Base-by-base conservation (phyloP, 179 eudicot species). In the Corrigiola litoralis region DNA sequence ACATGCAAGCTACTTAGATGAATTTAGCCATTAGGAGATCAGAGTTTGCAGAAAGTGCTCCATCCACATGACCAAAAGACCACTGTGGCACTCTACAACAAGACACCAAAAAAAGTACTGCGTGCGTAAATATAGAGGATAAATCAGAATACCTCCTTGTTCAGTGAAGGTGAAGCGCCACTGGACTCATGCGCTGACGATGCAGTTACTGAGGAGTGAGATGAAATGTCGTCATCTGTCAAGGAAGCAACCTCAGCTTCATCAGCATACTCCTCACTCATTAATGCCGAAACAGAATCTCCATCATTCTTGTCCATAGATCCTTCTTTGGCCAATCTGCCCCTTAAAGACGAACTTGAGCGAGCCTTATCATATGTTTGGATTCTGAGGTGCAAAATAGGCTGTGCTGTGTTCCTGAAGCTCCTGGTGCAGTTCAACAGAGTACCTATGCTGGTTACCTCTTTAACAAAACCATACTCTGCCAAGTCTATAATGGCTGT, bases 401-500 rank as follows among this genome's bases (percentile, higher is more conserved):
- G 91, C 56, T 87, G 95, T 25, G 80, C 61, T 16, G 84, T 71
- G 69, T 86, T 87, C 66, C 94, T 74, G 69, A 81, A 83, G 54
- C 82, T 81, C 74, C 97, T 63, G 55, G 89, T 87, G 74, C 89
- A 88, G 51, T 81, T 87, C 46, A 94, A 41, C 1, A 91, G 91
- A 36, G 70, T 83, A 52, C 76, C 71, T 33, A 83, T 53, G 38
- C 75, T 76, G 47, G 74, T 55, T 62, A 54, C 47, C 63, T 80
- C 95, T 76, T 72, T 86, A 37, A 86, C 72, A 51, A 76, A 61
- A 52, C 94, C 97, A 66, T 78, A 83, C 9, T 87, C 98, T n/a
- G 95, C 90, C 76, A 92, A 80, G 78, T 90, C 94, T 18, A 90
- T 49, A 52, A 84, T 65, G 65, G 95, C 91, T 37, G 96, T 87